Evolutionary conservation across 2,329 filamentous ascomycete genomes (phyloP), one percentile per base, ranked within the genome.

Genomic region (Xylaria sp.): DNA sequence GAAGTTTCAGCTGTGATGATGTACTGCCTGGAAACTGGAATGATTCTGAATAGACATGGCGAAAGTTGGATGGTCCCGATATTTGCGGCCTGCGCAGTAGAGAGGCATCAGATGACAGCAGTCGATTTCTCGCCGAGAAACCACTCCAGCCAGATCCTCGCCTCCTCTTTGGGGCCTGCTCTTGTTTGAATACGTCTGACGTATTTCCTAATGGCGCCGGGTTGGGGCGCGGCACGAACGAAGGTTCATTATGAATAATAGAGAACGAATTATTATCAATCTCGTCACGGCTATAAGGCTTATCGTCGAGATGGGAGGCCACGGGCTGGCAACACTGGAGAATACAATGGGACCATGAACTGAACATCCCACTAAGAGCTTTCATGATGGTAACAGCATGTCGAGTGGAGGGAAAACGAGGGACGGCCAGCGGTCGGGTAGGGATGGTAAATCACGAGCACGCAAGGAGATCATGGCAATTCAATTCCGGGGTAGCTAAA

Each of bases 11-110:
- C 72, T 77, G 72, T 61, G 72, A 65, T 68, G 69, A 64, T 66
- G 55, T 58, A 19, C 72, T 67, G 39, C 70, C 74, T 45, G 74
- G 77, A 63, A 75, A 77, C 45, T 72, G 73, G 55, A 78, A 76
- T 12, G 76, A 76, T 54, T 78, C 73, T 59, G 79, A 85, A 63
- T 85, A 79, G 57, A 90, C 72, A 79, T 90, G 88, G 55, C 85
- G 85, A 74, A 90, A 90, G 76, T 90, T 82, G 56, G 84, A 84
- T 3, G 88, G 88, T 21, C 82, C 82, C 50, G 88, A 89, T 73
- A 90, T 90, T 68, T 82, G 81, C 76, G 85, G 85, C 77, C 85
- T 82, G 78, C 84, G 86, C 75, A 84, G 79, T 61, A 81, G 79
- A 67, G 73, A 74, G 17, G 68, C 59, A 58, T 69, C 70, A n/a